Base-by-base conservation (phyloP, 2,329 filamentous ascomycete species). In the Teratosphaeria gauchensis region DNA sequence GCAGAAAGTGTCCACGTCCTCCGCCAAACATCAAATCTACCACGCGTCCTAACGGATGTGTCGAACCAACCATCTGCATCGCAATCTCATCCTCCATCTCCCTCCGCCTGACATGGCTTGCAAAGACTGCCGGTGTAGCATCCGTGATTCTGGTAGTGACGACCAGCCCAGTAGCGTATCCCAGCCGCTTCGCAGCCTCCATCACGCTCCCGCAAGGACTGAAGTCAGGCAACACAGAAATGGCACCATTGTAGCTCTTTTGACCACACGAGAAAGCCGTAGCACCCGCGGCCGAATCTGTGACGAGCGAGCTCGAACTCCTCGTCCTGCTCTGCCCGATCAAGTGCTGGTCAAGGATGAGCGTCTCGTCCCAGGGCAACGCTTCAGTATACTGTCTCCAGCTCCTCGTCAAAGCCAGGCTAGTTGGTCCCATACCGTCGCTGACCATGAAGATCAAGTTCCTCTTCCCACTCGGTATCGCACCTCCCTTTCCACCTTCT, bases 401-500 rank as follows among this genome's bases (percentile, higher is more conserved):
- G 70, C 86, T 89, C 58, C 94, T 83, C 6, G 94, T 96, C 71
- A 99, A 75, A 30, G 88, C 88, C 57, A 99, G 80, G 66, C 90
- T 92, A 8, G 94, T 90, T 7, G 94, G 94, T 0, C 94, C 94
- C 94, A 99, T 99, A 69, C 94, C 94, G 73, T 99, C 94, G 0
- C 90, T 96, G 42, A 99, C 92, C 94, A 99, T 99, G 79, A 99
- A 97, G 67, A 99, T 87, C 56, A 99, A 80, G 74, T 97, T 99
- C 57, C 90, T 84, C 80, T 97, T 99, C 56, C 85, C 84, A 38
- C 65, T 64, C 11, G 71, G 68, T 42, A 61, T 68, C 30, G 67
- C 71, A 59, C 64, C 68, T 55, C 64, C 62, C 46, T 68, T 67
- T 19, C 70, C 65, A 31, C 54, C 54, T 3, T 51, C 55, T 16